Percentiles rank a stretch among this genome's conserved stretches.
These are phyloP conservation scores for Jimgerdemannia flammicorona DNA, from an alignment of 192 early-diverging fungal species.

Conservation along the genomic window DNA sequence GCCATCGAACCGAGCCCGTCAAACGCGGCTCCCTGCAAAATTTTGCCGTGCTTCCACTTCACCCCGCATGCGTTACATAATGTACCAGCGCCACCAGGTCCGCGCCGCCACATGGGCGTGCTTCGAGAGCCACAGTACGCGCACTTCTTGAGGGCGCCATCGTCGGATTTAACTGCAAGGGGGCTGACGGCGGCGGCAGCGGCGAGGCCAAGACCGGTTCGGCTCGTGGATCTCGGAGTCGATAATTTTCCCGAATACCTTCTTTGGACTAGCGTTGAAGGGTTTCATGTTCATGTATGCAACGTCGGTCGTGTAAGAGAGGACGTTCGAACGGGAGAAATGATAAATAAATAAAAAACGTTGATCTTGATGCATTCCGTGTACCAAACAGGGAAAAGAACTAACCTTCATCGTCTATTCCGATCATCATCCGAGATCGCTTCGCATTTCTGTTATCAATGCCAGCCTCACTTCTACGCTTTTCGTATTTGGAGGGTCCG, in stretches of 20 bases:
- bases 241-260: not conserved
- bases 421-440: not conserved
- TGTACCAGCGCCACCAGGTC: constrained; percentile 65
- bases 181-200: not conserved
- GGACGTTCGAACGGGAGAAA: too few species aligned
- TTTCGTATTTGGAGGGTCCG: not conserved
- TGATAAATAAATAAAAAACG: too few species aligned
- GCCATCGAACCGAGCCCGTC: not conserved
- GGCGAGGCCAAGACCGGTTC: not conserved
- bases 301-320: too few species aligned
- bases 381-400: too few species aligned
- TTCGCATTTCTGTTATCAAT: not conserved
- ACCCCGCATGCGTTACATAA: constrained; percentile 81
- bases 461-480: not conserved
- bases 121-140: constrained; percentile 59
- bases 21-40: constrained; percentile 34
- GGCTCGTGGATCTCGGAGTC: not conserved
- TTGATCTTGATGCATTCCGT: too few species aligned
- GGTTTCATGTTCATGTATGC: too few species aligned
- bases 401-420: not conserved
- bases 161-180: not conserved
- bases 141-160: constrained; percentile 47
- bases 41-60: constrained; percentile 81
- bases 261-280: not conserved
- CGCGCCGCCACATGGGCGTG: constrained; percentile 80